Evolutionary conservation across 208 protist species (phyloP), one percentile per base, ranked within the genome.

Genomic region (Trypanosomatidae sp.): DNA sequence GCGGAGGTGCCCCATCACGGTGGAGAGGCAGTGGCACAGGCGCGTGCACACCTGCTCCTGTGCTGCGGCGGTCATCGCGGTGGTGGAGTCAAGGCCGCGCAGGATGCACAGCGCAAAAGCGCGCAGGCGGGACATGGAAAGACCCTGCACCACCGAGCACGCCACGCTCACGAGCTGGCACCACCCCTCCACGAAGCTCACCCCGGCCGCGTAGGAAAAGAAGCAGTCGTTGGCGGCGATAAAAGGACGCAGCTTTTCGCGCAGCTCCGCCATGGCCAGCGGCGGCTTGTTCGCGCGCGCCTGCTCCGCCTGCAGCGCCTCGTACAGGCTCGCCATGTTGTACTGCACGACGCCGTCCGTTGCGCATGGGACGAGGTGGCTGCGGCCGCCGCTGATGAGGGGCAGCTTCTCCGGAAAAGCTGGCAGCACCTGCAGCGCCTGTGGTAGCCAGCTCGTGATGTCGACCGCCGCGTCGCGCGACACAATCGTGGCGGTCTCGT

Each of bases 181-280:
- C 89, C 87, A 93, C 1, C 86, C 86, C 33, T 96, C 86, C 19
- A 94, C 82, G 70, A 96, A 94, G 69, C 88, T 84, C 13, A 91
- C 85, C 0, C 84, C 84, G 22, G 83, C 71, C 0, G 89, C 86
- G 77, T 94, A 94, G n/a, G 82, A 64, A 49, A 86, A 74, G 62
- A 96, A 87, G 69, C 91, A 96, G 55, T 90, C 79, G 76, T 96
- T 96, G 0, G 89, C 87, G 25, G 82, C 77, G 36, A 94, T 79
- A 70, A 88, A 96, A 7, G 84, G 83, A 8, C 52, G 60, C 46
- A 96, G 79, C 64, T 76, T 67, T 43, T 90, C 82, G 52, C 76
- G 77, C 39, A 90, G 43, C 55, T 89, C 86, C 2, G 62, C 69
- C 55, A 66, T 76, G 0, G 79, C 82, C 44, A 90, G 53, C 19